phyloP scores from a whole-genome alignment of 2,329 filamentous ascomycete genomes.

The Colletotrichum plurivorum region DNA sequence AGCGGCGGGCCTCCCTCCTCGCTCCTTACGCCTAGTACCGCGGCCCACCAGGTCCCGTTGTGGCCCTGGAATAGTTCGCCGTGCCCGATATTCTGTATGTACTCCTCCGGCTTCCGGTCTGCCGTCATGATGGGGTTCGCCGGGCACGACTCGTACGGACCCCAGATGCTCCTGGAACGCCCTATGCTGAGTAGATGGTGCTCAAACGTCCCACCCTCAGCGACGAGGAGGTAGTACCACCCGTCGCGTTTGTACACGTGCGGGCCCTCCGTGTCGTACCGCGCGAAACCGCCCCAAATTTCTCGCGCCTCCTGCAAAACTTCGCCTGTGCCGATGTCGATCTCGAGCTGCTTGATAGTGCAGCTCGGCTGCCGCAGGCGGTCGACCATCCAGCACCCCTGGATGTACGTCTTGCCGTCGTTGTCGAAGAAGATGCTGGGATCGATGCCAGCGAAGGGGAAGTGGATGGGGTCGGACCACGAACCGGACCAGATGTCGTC shows the following conservation, averaged over 20 bases:
- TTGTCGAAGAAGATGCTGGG: constrained; percentile 63
- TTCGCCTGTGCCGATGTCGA: constrained; percentile 43
- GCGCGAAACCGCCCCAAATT: constrained; percentile 41
- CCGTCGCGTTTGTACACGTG: constrained; percentile 54
- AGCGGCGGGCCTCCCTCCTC: constrained; percentile 8
- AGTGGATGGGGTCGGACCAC: constrained; percentile 51
- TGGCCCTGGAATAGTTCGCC: constrained; percentile 69
- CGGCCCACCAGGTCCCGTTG: constrained; percentile 55
- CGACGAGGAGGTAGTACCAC: constrained; percentile 58
- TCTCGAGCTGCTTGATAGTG: constrained; percentile 42
- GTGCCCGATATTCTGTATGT: constrained; percentile 69
- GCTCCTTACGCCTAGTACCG: constrained; percentile 12
- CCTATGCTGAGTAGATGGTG: constrained; percentile 45
- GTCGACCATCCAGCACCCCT: constrained; percentile 41
- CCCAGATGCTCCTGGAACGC: constrained; percentile 44
- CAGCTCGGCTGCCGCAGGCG: constrained; percentile 18
- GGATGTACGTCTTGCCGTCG: constrained; percentile 52
- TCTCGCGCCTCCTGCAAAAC: constrained; percentile 40
- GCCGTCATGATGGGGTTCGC: constrained; percentile 63
- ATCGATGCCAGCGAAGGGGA: constrained; percentile 59
- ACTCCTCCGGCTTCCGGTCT: constrained; percentile 55
- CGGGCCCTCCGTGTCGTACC: constrained; percentile 48
- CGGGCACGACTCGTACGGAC: constrained; percentile 45
- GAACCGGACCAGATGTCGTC: constrained; percentile 43
- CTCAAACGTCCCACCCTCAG: constrained; percentile 55